These are phyloP conservation scores for Calonectria ilicicola DNA, from an alignment of 2,329 filamentous ascomycete genomes.

Conservation along the genomic window DNA sequence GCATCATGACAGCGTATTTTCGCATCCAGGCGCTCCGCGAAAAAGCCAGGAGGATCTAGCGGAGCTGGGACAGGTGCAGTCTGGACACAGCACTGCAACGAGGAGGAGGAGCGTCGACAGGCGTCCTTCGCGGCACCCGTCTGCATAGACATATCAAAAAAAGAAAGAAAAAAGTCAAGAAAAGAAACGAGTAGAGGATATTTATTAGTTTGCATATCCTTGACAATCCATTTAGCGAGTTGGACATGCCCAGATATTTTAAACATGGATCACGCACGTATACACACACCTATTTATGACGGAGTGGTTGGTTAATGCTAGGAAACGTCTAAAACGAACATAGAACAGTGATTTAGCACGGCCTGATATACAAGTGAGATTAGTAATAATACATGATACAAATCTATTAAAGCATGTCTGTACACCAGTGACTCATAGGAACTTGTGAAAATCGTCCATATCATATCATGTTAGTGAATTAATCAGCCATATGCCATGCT, in stretches of 20 bases:
- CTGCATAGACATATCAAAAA: slow-evolving; percentile 9
- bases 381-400: not conserved
- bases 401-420: not conserved
- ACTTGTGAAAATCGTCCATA: not conserved
- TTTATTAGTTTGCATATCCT: not conserved
- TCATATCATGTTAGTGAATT: not conserved
- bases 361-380: not conserved
- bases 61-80: slow-evolving; percentile 47
- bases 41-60: slow-evolving; percentile 51
- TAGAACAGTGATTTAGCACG: not conserved
- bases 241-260: not conserved
- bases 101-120: slow-evolving; percentile 43
- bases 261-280: not conserved
- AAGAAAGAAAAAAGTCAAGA: not conserved
- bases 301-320: not conserved
- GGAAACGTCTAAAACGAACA: not conserved
- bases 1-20: slow-evolving; percentile 41
- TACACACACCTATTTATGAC: not conserved
- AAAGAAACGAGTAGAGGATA: not conserved
- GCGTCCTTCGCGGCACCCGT: slow-evolving; percentile 25
- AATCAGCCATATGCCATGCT: slow-evolving; percentile 2
- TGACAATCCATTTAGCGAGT: not conserved
- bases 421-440: not conserved
- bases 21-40: slow-evolving; percentile 41
- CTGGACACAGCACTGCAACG: slow-evolving; percentile 45